phyloP scores from a whole-genome alignment of 2,329 filamentous ascomycete species.

The Trichothecium sympodiale region DNA sequence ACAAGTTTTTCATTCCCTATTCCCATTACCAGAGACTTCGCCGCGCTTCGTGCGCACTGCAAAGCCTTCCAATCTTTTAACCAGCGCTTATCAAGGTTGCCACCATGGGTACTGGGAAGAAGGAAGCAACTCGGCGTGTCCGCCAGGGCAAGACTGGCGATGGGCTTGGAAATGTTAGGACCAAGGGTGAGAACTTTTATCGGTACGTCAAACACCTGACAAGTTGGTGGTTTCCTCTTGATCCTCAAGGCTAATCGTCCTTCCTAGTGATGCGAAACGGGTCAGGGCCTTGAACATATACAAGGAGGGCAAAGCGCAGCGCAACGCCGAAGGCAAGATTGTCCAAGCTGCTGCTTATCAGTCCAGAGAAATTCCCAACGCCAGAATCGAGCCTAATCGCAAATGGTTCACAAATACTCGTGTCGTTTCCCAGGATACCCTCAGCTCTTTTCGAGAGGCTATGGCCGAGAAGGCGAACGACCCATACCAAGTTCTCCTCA shows the following conservation, averaged over 20 bases:
- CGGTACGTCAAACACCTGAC: conserved; percentile 35
- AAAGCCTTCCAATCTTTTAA: background rate
- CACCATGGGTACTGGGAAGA: conserved; percentile 81
- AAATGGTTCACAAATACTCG: conserved; percentile 98
- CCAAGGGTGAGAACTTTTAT: conserved; percentile 99
- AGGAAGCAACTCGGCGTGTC: conserved; percentile 71
- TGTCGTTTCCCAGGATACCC: conserved; percentile 76
- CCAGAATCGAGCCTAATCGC: conserved; percentile 87
- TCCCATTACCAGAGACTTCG: background rate
- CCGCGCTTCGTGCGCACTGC: no score
- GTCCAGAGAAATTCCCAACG: conserved; percentile 68
- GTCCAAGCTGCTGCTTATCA: conserved; percentile 77
- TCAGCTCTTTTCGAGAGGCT: conserved; percentile 78
- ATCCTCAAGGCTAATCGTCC: background rate
- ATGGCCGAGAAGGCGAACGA: conserved; percentile 85
- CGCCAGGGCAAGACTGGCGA: conserved; percentile 77
- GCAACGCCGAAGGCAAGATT: conserved; percentile 76
- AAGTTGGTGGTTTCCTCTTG: background rate
- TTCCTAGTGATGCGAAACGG: conserved; percentile 59
- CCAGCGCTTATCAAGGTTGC: conserved; percentile 1
- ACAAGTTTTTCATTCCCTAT: background rate
- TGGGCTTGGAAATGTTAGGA: conserved; percentile 83
- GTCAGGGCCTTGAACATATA: conserved; percentile 82
- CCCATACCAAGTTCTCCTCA: conserved; percentile 88
- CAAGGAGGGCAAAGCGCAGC: conserved; percentile 74